Evolutionary conservation across 352 stramenopile genomes (phyloP).

Genomic region (Phytophthora pinifolia): DNA sequence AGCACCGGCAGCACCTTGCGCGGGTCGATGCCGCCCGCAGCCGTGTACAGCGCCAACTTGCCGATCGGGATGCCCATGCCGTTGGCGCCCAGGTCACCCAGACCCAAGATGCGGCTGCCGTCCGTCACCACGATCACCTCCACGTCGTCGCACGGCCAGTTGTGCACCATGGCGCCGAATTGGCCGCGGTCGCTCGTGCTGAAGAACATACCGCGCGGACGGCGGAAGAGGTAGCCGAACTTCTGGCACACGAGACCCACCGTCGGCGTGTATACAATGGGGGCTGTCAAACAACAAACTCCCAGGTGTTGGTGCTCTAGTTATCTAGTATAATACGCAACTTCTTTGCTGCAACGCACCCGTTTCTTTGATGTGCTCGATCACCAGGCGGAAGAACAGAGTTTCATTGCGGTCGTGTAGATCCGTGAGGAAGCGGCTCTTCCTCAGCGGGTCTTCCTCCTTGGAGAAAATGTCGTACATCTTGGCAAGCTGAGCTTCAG

Average conservation of each 20-base stretch:
- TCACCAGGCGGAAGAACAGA: conserved; percentile 93
- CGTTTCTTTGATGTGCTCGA: conserved; percentile 92
- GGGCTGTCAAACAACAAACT: conserved; percentile 47
- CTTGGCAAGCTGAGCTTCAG: conserved; percentile 75
- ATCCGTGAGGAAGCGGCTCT: conserved; percentile 94
- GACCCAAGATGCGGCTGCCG: conserved; percentile 94
- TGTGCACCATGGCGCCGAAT: conserved; percentile 91
- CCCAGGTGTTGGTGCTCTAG: background rate
- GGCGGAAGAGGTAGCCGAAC: conserved; percentile 91
- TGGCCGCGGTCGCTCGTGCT: conserved; percentile 91
- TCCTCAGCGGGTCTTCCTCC: conserved; percentile 82
- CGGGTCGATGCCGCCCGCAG: conserved; percentile 93
- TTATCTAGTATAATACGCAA: background rate
- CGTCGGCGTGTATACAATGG: conserved; percentile 97
- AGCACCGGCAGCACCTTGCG: conserved; percentile 94
- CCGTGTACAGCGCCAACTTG: conserved; percentile 95
- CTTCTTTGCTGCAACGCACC: conserved; percentile 41
- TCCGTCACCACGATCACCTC: conserved; percentile 98
- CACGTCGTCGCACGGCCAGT: conserved; percentile 96
- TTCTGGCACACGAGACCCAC: conserved; percentile 94
- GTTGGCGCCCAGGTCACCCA: conserved; percentile 96
- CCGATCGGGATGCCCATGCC: conserved; percentile 98
- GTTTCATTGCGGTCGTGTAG: conserved; percentile 97
- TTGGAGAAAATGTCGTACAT: conserved; percentile 68
- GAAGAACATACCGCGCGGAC: conserved; percentile 95